phyloP scores from a whole-genome alignment of 2,329 filamentous ascomycete genomes.

The Lecanicillium sp. region DNA sequence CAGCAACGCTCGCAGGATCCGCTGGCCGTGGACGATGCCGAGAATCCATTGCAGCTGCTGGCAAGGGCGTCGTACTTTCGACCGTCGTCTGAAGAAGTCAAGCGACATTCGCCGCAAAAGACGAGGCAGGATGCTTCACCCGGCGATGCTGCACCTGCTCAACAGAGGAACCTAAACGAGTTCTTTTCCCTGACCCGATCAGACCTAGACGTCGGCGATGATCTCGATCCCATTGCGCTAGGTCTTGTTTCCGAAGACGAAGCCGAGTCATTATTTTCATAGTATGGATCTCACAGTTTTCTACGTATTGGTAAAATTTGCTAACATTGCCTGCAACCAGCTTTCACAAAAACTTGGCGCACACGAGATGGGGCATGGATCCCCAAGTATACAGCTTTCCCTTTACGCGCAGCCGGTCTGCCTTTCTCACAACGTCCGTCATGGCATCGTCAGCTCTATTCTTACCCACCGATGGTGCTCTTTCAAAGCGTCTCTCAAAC shows the following conservation, averaged over 20 bases:
- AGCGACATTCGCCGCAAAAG: conserved; percentile 16
- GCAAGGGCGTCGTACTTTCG: conserved; percentile 64
- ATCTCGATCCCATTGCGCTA: conserved; percentile 61
- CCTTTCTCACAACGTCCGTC: conserved; percentile 65
- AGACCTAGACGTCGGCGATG: conserved; percentile 52
- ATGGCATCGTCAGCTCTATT: conserved; percentile 62
- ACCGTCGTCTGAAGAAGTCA: conserved; percentile 33
- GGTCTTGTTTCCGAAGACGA: conserved; percentile 60
- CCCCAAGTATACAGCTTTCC: conserved; percentile 54
- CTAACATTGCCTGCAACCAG: conserved; percentile 28
- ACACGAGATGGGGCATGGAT: conserved; percentile 68
- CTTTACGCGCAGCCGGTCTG: conserved; percentile 59
- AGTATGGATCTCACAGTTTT: no score
- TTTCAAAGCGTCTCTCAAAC: conserved; percentile 57
- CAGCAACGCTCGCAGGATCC: conserved; percentile 34
- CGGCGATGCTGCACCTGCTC: conserved; percentile 23
- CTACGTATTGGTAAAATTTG: no score
- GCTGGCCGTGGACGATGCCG: conserved; percentile 61
- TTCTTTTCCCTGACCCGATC: conserved; percentile 61
- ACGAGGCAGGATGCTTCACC: conserved; percentile 7
- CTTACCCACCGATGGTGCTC: conserved; percentile 50
- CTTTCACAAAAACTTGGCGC: conserved; percentile 61
- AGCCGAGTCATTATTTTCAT: conserved; percentile 54
- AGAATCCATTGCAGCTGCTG: conserved; percentile 66
- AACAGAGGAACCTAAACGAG: conserved; percentile 36